Conservation (phyloP, 257 asterid species). For the Solanum sparsipilum region DNA sequence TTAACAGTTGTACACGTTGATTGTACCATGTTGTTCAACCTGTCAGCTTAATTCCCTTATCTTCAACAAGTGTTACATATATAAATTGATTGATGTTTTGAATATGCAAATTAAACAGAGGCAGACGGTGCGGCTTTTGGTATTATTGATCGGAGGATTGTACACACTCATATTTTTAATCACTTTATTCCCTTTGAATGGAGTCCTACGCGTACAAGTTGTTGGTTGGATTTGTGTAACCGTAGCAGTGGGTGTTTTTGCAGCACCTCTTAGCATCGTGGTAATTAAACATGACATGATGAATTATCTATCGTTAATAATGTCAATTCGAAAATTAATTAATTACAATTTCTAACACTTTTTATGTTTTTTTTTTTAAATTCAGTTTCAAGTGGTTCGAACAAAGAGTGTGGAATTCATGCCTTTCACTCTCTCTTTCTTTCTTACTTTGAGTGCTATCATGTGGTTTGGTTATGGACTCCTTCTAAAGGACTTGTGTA, state of each 20-base stretch:
- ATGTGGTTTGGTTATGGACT: conserved; percentile 78
- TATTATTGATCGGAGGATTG: conserved; percentile 13
- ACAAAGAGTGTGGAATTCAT: conserved; percentile 79
- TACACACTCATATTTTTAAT: conserved; percentile 8
- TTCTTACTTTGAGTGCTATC: conserved; percentile 70
- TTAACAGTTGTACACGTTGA: neutral
- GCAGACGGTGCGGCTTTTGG: conserved; percentile 8
- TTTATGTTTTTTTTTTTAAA: neutral
- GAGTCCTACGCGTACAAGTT: conserved; percentile 4
- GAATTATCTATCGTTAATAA: neutral
- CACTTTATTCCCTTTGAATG: conserved; percentile 6
- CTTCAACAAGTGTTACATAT: neutral
- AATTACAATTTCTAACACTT: neutral
- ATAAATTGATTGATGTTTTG: neutral
- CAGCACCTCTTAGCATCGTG: conserved; percentile 34
- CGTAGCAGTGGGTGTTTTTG: conserved; percentile 25
- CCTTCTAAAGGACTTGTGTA: conserved; percentile 30
- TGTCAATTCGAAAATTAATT: neutral
- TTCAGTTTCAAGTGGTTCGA: conserved; percentile 59
- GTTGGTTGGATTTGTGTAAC: conserved; percentile 41
- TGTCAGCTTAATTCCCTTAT: neutral
- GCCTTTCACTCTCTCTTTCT: conserved; percentile 66
- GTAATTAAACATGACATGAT: conserved; percentile 7
- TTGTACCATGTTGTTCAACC: neutral
- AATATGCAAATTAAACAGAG: conserved; percentile 20